Base-by-base conservation (phyloP, 2,329 filamentous ascomycete genomes). In the Sclerotinia minor region DNA sequence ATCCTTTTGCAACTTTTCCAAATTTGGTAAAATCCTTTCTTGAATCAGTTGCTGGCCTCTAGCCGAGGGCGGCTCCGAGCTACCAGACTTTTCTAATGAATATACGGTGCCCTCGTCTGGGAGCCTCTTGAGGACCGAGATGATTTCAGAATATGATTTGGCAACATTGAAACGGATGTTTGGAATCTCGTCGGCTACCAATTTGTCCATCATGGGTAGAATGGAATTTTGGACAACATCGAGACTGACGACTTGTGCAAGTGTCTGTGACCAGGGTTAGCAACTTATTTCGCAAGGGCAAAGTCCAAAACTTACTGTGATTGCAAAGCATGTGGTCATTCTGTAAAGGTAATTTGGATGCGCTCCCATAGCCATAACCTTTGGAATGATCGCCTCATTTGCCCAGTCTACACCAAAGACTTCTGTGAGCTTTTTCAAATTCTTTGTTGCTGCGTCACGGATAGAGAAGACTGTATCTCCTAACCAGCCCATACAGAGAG, bases 91-190 rank as follows among this genome's bases (percentile, higher is more conserved):
- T 80, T 97, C 92, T 69, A 96, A 80, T 64, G 92, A 88, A 77
- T 90, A 88, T 71, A 98, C 84, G 19, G 94, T 98, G 70, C 93
- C 93, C 77, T 95, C 85, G 66, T 94, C 91, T 3, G 95, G 94
- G 67, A 99, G 85, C 74, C 92, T 91, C 80, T 94, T 93, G 76
- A 99, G 85, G n/a, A 94, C 93, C 74, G 91, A 89, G 76, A 98
- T 93, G 69, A 99, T 83, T 64, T 95, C 89, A 29, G 89, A 88
- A 78, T 98, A 99, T 58, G 95, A 98, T 83, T 99, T 99, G 74
- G 95, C 95, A 59, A 99, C 95, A 80, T 99, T 99, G 86, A 99
- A 99, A 64, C 95, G 92, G 78, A 99, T 99, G 82, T 99, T 99
- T 73, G 95, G 95, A 71, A 99, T 99, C 55, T 96, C 93, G 77